phyloP scores from a whole-genome alignment of 305 asterid species.

The Solanum aculeatissimum region DNA sequence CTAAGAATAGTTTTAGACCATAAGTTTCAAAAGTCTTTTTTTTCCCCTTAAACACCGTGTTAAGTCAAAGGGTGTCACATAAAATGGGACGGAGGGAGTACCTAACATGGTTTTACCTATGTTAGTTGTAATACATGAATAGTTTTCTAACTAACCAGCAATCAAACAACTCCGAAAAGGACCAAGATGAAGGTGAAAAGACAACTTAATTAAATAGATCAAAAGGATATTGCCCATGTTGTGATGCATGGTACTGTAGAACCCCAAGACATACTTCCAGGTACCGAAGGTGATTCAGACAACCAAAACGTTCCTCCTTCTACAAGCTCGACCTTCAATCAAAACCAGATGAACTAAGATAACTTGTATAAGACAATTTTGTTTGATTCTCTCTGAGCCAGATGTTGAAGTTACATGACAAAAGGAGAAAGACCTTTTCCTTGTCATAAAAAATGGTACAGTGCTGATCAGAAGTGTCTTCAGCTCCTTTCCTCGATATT shows the following conservation, averaged over 20 bases:
- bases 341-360: not conserved
- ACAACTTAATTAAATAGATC: constrained; percentile 1
- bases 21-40: too few relatives aligned
- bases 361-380: not conserved
- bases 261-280: constrained; percentile 99
- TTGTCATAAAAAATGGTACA: constrained; percentile 82
- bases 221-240: constrained; percentile 98
- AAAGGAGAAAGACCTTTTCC: constrained; percentile 49
- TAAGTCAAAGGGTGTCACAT: too few relatives aligned
- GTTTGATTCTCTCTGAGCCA: not conserved
- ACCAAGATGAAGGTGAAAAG: not conserved
- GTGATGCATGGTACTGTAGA: constrained; percentile 79
- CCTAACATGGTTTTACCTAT: not conserved
- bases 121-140: not conserved
- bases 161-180: not conserved
- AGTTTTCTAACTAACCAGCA: not conserved
- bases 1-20: too few relatives aligned
- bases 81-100: too few relatives aligned
- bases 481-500: constrained; percentile 82
- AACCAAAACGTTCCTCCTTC: constrained; percentile 99
- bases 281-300: constrained; percentile 96
- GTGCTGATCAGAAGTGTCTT: constrained; percentile 78
- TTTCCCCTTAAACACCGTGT: too few relatives aligned
- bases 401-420: not conserved
- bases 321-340: constrained; percentile 70